Percentiles rank a stretch among this genome's conserved stretches.
Conservation (phyloP, 2,329 filamentous ascomycete species). For the Septoria petroselini region DNA sequence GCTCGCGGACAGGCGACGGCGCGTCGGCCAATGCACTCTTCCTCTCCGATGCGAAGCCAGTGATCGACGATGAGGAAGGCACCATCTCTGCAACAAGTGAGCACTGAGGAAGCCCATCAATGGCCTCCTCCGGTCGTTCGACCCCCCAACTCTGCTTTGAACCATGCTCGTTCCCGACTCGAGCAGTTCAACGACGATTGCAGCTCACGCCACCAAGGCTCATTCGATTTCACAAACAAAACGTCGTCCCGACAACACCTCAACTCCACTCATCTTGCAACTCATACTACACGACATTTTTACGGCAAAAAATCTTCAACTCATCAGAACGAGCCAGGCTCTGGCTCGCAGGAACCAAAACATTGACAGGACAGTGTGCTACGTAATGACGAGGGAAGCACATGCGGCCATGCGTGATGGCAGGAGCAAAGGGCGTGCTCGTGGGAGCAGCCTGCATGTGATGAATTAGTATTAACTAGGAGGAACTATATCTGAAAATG, state of each 20-base stretch:
- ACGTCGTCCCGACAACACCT: too few species aligned
- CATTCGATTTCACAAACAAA: too few species aligned
- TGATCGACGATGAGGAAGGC: slow-evolving; percentile 32
- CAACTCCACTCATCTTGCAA: neutral
- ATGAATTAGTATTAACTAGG: slow-evolving; percentile 9
- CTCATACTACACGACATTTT: neutral
- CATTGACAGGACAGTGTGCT: neutral
- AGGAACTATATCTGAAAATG: slow-evolving; percentile 7
- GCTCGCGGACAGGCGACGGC: slow-evolving; percentile 2
- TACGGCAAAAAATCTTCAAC: neutral
- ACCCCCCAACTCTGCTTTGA: too few species aligned
- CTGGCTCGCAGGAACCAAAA: neutral
- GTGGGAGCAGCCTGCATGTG: slow-evolving; percentile 4
- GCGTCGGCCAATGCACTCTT: slow-evolving; percentile 32
- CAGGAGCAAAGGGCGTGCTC: neutral
- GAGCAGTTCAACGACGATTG: neutral
- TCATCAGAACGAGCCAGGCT: neutral
- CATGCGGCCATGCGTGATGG: neutral
- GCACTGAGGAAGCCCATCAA: slow-evolving; percentile 18
- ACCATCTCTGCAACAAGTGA: slow-evolving; percentile 34
- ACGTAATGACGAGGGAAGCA: slow-evolving; percentile 1
- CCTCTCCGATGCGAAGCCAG: slow-evolving; percentile 25
- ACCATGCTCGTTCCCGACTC: neutral
- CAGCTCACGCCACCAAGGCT: too few species aligned
- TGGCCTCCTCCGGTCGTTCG: too few species aligned